These are phyloP conservation scores for Hortiboletus flavorubellus DNA, from an alignment of 768 basidiomycete species.

Conservation along the genomic window DNA sequence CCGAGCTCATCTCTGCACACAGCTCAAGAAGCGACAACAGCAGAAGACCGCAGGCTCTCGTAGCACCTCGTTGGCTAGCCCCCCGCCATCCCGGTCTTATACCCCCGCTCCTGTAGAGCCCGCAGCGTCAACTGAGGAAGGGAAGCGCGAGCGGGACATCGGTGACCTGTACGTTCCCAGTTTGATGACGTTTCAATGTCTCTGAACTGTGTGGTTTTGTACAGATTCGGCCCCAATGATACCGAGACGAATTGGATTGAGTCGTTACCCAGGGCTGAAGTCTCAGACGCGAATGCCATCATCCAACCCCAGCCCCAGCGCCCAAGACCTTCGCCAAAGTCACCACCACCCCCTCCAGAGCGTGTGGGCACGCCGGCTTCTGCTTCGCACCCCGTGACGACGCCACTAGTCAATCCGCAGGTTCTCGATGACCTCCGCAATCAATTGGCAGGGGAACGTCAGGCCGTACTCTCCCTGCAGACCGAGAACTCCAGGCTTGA, in stretches of 20 bases:
- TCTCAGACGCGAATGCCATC: constrained; percentile 27
- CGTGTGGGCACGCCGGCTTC: constrained; percentile 7
- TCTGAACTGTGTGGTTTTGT: constrained; percentile 12
- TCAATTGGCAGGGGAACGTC: constrained; percentile 19
- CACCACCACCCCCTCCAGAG: constrained; percentile 16
- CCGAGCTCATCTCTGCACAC: constrained; percentile 9
- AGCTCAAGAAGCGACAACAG: constrained; percentile 83
- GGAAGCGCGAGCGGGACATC: constrained; percentile 45
- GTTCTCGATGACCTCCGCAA: constrained; percentile 11
- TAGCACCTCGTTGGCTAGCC: constrained; percentile 37
- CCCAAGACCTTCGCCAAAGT: constrained; percentile 14
- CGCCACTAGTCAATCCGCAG: neutral
- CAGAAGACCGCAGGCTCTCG: constrained; percentile 54
- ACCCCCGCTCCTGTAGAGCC: constrained; percentile 50
- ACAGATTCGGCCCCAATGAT: constrained; percentile 46
- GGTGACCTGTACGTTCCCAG: constrained; percentile 58
- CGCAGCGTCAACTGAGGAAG: constrained; percentile 34
- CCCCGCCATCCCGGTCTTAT: constrained; percentile 46
- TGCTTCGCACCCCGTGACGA: neutral
- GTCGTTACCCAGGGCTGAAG: constrained; percentile 48
- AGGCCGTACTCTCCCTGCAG: constrained; percentile 19
- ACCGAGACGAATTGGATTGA: constrained; percentile 55
- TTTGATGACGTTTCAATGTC: neutral
- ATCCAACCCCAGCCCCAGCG: constrained; percentile 33
- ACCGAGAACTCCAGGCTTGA: constrained; percentile 28